These are phyloP conservation scores for Cladosporium sp. DNA, from an alignment of 2,329 filamentous ascomycete genomes.

Conservation along the genomic window DNA sequence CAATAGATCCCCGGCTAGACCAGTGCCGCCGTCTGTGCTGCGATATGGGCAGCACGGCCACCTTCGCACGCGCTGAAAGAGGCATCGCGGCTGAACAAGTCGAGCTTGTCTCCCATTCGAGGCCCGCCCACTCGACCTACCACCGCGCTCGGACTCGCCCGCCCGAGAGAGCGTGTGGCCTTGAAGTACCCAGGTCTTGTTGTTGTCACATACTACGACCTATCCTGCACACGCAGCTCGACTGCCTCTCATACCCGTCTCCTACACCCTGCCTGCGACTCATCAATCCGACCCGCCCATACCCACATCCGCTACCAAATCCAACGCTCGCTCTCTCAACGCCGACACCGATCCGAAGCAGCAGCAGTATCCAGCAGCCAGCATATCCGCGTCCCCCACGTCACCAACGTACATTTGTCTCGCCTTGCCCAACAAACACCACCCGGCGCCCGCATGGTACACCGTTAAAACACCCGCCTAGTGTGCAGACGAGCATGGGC, in stretches of 20 bases:
- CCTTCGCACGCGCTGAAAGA: not conserved
- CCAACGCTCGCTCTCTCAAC: not conserved
- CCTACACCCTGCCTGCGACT: not conserved
- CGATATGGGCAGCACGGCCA: not conserved
- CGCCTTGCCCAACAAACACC: not conserved
- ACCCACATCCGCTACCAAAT: not conserved
- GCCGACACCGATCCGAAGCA: not conserved
- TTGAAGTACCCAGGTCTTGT: not conserved
- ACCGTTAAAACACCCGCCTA: constrained; percentile 15
- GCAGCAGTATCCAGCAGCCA: not conserved
- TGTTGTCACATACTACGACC: not conserved
- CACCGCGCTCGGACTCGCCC: not conserved
- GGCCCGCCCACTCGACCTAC: constrained; percentile 2
- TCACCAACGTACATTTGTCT: constrained; percentile 19
- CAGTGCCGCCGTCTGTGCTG: constrained; percentile 7
- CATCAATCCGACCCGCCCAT: not conserved
- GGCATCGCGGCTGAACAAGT: not conserved
- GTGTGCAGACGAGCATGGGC: constrained; percentile 18
- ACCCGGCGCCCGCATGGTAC: constrained; percentile 17
- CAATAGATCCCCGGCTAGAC: constrained; percentile 8
- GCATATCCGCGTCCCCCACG: constrained; percentile 6
- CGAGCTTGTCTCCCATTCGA: not conserved
- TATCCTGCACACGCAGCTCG: not conserved
- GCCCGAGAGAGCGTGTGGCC: not conserved
- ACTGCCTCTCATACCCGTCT: not conserved